These are phyloP conservation scores for Lactifluus piperatus DNA, from an alignment of 768 basidiomycete species.

Conservation along the genomic window DNA sequence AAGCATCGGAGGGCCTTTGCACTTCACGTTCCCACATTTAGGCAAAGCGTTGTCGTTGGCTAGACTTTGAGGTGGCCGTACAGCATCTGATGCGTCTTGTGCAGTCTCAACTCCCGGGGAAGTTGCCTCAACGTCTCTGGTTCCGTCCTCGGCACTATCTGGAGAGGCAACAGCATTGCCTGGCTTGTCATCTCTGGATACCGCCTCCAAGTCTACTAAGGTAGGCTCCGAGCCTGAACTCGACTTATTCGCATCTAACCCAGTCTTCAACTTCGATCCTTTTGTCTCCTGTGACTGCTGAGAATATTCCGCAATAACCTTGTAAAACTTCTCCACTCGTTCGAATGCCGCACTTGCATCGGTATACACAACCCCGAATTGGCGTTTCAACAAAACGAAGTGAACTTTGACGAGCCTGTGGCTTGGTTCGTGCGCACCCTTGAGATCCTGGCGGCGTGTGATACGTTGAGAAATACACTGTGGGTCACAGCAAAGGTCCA, in stretches of 20 bases:
- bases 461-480: conserved; percentile 21
- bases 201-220: no score
- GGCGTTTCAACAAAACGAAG: conserved; percentile 9
- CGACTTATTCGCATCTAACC: not conserved
- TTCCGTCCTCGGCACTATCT: not conserved
- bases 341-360: not conserved
- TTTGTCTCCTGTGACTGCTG: not conserved
- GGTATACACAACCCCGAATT: not conserved
- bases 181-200: not conserved
- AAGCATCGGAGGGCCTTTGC: conserved; percentile 13
- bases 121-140: not conserved
- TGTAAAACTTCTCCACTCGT: not conserved
- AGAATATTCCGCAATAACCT: not conserved
- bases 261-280: not conserved
- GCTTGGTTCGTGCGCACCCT: conserved; percentile 23
- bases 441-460: conserved; percentile 17
- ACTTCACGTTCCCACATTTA: conserved; percentile 18
- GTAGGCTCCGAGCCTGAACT: not conserved
- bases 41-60: conserved; percentile 5
- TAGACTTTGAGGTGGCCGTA: not conserved
- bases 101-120: not conserved
- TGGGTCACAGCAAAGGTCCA: conserved; percentile 27
- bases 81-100: not conserved
- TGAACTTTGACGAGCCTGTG: conserved; percentile 28
- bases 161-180: not conserved